Base-by-base conservation (phyloP, 495 filamentous ascomycete species). In the Penicillium argentinense region DNA sequence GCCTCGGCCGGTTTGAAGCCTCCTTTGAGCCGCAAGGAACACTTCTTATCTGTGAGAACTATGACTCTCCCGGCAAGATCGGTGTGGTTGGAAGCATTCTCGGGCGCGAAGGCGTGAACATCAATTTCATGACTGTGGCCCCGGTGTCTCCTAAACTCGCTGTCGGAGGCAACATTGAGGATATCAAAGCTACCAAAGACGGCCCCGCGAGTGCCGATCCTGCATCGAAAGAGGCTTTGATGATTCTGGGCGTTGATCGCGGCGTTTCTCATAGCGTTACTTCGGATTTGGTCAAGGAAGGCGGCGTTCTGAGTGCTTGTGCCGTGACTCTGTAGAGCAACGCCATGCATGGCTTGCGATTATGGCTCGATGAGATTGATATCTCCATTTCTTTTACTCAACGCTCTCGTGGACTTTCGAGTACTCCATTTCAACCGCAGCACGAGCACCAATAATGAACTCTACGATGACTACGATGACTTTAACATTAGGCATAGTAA, bases 31-130 rank as follows among this genome's bases (percentile, higher is more conserved):
- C 85, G 2, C 71, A 79, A 37, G 85, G 85, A 2, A 83, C 75
- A 0, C 56, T 88, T 51, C 59, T 89, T 2, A 77, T 89, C 24
- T 74, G 85, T 45, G 74, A 85, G 43, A 88, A 89, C 63, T 85
- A 84, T 51, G 85, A 89, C 63, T 70, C 79, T 48, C 83, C 82
- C 0, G 85, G 85, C 16, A 87, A 85, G 69, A 89, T 89, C 58
- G 85, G 85, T 9, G 75, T 81, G 16, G 85, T 89, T 13, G 85
- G 85, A 1, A 73, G 68, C 22, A 68, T 77, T 42, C 64, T 89
- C 28, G 85, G 84, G 0, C 69, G 68, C 39, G 77, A 82, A 30
- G 78, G 73, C 0, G 78, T 89, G 36, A 89, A 89, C 58, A 86
- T 88, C 51, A 76, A 69, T 30, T 86, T 80, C 56, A 89, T 88